These are phyloP conservation scores for Plantago ovata DNA, from an alignment of 257 asterid species.

Conservation along the genomic window DNA sequence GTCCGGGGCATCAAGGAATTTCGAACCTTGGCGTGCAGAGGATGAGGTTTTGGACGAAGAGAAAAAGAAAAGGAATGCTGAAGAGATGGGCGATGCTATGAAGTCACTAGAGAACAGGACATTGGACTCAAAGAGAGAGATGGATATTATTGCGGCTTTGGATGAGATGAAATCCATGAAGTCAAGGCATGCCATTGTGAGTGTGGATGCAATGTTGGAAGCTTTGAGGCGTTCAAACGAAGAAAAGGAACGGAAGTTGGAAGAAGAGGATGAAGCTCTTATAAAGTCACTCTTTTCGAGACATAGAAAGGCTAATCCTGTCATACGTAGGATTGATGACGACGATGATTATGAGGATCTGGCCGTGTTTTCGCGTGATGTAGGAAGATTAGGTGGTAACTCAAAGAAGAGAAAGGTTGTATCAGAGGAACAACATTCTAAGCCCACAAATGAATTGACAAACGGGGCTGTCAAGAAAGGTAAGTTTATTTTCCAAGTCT, in stretches of 20 bases:
- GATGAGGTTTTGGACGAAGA: constrained; percentile 77
- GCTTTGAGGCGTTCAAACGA: constrained; percentile 57
- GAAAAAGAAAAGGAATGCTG: constrained; percentile 55
- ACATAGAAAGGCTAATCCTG: constrained; percentile 29
- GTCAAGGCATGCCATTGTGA: constrained; percentile 87
- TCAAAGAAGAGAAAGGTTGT: constrained; percentile 50
- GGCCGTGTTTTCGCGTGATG: too few species aligned
- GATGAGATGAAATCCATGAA: constrained; percentile 94
- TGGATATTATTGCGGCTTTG: constrained; percentile 87
- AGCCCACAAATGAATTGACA: constrained; percentile 43
- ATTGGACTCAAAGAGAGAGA: constrained; percentile 77
- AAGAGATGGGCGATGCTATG: constrained; percentile 99
- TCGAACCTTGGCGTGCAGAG: constrained; percentile 86
- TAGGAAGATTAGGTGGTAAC: constrained; percentile 25
- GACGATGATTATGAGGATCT: constrained; percentile 48
- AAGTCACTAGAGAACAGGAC: constrained; percentile 89
- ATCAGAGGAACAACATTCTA: constrained; percentile 26
- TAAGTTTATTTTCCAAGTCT: constrained; percentile 27
- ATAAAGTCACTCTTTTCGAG: constrained; percentile 65
- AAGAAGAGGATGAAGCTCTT: constrained; percentile 77
- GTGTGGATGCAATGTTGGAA: constrained; percentile 87
- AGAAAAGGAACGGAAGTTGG: constrained; percentile 52
- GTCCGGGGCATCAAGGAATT: constrained; percentile 78
- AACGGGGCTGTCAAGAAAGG: constrained; percentile 19
- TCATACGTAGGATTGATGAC: constrained; percentile 54